Base-by-base conservation (phyloP, 139 green algal species). In the Coccomyxa sp. region DNA sequence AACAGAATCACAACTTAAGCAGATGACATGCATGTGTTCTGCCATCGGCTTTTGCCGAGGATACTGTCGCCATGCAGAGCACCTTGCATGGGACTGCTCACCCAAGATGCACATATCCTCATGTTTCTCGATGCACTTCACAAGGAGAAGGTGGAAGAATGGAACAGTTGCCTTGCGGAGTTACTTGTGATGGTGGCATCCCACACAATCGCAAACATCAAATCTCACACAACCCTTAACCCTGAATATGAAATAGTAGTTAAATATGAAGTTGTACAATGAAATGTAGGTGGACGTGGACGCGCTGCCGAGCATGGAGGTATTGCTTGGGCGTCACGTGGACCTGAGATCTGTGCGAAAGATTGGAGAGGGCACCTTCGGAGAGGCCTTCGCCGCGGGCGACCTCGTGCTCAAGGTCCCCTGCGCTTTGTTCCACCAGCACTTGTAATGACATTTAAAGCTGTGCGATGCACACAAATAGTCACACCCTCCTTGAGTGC, bases 331-430 rank as follows among this genome's bases (percentile, higher is more conserved):
- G n/a, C 68, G 59, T 32, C 85, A 90, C 31, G 86, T 89, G 76
- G 88, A 92, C 81, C 81, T 93, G 57, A 77, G 4, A 0, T 16
- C 7, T 18, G 21, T 86, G 58, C 14, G 13, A 17, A 95, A 93
- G 86, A 86, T 97, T 18, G 95, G 96, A 4, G 96, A 99, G 85
- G 96, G 96, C 63, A 98, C 94, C 23, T 98, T 96, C 87, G 96
- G 96, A 10, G 96, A 98, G 88, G 96, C 93, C 13, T 98, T 95
- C 85, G 92, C 88, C 76, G 85, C 83, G 17, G 82, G 81, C 9
- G 82, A 81, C 13, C 77, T 86, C 7, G 90, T 96, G 76, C 84
- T 95, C 80, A 83, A 83, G 79, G 38, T 51, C 38, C 38, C 7
- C 38, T 51, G 38, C 38, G 7, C 3, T 51, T 51, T 51, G 3